A percentile compares a stretch with the other conserved stretches of the same genome.
These are phyloP conservation scores for Hapsidospora chrysogenum DNA, from an alignment of 495 filamentous ascomycete genomes.

Conservation along the genomic window DNA sequence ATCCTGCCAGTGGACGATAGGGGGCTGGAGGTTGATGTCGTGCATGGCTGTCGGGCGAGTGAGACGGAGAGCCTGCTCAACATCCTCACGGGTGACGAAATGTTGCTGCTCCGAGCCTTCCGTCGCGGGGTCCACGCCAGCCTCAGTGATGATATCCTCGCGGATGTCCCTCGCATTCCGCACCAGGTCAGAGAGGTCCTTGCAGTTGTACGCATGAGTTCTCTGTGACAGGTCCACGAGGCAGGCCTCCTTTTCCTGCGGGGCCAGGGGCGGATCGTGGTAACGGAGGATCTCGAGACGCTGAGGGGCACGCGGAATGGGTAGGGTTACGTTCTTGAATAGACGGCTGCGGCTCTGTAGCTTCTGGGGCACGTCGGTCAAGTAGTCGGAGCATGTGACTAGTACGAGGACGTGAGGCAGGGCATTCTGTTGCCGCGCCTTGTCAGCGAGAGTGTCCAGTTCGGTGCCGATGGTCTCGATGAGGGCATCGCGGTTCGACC, in stretches of 20 bases:
- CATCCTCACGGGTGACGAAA: conserved; percentile 21
- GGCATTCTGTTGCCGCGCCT: conserved; percentile 14
- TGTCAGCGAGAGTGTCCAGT: conserved; percentile 29
- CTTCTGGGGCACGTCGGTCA: conserved; percentile 56
- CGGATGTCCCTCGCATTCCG: conserved; percentile 17
- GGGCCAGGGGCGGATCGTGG: conserved; percentile 18
- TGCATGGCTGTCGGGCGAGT: conserved; percentile 72
- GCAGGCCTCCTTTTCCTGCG: conserved; percentile 18
- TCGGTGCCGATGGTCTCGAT: conserved; percentile 32
- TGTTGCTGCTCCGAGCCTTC: neutral
- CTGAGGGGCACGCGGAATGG: conserved; percentile 56
- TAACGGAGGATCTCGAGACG: conserved; percentile 58
- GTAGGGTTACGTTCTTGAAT: conserved; percentile 57
- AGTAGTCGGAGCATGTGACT: conserved; percentile 55
- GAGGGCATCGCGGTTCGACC: conserved; percentile 26
- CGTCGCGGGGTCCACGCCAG: neutral
- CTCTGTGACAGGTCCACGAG: conserved; percentile 28
- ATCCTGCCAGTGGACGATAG: conserved; percentile 74
- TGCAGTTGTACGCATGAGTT: conserved; percentile 36
- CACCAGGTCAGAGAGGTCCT: conserved; percentile 27
- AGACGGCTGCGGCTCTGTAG: conserved; percentile 53
- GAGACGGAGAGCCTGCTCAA: conserved; percentile 21
- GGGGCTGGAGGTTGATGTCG: conserved; percentile 76
- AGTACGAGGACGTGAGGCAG: conserved; percentile 41
- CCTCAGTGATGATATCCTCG: conserved; percentile 6